These are phyloP conservation scores for Diaporthe longicolla DNA, from an alignment of 2,329 filamentous ascomycete genomes.

Conservation along the genomic window DNA sequence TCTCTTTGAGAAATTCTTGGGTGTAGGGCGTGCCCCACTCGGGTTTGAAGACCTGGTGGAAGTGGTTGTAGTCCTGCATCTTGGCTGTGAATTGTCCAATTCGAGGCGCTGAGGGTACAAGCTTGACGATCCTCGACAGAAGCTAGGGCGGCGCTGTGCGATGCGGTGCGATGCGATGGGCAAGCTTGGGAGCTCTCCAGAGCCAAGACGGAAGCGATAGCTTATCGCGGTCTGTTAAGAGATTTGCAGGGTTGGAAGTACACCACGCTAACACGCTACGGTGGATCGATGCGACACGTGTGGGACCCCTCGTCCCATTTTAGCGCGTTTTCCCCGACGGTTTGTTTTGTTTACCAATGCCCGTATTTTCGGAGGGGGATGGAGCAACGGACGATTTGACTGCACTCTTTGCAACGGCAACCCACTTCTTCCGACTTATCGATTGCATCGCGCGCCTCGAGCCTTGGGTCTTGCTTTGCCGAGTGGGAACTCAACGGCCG, in stretches of 20 bases:
- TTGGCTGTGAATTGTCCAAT: conserved; percentile 35
- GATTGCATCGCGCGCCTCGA: conserved; percentile 22
- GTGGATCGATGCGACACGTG: conserved; percentile 10
- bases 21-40: conserved; percentile 74
- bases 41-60: conserved; percentile 76
- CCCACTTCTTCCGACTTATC: conserved; percentile 34
- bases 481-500: background rate
- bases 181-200: conserved; percentile 19
- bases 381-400: conserved; percentile 23
- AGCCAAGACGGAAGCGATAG: conserved; percentile 17
- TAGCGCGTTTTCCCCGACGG: conserved; percentile 36
- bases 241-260: rapidly evolving
- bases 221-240: conserved; percentile 17
- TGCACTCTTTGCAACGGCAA: conserved; percentile 22
- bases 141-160: background rate
- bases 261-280: background rate
- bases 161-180: conserved; percentile 5
- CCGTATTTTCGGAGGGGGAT: conserved; percentile 31
- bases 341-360: conserved; percentile 38
- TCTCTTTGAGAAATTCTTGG: conserved; percentile 71
- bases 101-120: background rate
- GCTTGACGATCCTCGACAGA: conserved; percentile 1
- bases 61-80: conserved; percentile 77
- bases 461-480: conserved; percentile 23
- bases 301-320: conserved; percentile 23